Evolutionary conservation across 1,284 basidiomycete species (phyloP).

Genomic region (Trametes versicolor): DNA sequence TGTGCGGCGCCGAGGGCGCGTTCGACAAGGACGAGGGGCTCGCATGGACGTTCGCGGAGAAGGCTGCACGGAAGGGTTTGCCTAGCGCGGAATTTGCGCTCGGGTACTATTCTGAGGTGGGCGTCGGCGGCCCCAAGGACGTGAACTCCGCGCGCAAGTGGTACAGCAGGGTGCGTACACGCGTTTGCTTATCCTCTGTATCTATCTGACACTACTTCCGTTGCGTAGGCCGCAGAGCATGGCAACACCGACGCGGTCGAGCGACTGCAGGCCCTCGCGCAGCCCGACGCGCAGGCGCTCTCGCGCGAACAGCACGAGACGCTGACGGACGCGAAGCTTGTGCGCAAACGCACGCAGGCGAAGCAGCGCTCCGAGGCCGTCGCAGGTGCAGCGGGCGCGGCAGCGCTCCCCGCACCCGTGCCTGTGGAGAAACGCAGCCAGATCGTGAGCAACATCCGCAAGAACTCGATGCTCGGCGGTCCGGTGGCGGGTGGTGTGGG

Average conservation of each 20-base stretch:
- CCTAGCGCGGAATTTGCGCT: conserved; percentile 93
- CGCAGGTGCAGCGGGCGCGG: conserved; percentile 28
- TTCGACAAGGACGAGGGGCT: conserved; percentile 93
- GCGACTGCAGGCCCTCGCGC: conserved; percentile 76
- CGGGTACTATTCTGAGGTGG: conserved; percentile 92
- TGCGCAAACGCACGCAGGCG: conserved; percentile 86
- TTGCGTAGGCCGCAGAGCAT: conserved; percentile 72
- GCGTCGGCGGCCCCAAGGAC: conserved; percentile 76
- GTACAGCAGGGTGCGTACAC: conserved; percentile 64
- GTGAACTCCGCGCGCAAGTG: conserved; percentile 72
- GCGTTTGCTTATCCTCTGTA: neutral
- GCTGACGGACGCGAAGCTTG: conserved; percentile 82
- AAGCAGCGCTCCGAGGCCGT: conserved; percentile 70
- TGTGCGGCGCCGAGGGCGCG: conserved; percentile 83
- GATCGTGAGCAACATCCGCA: conserved; percentile 47
- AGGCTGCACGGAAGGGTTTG: conserved; percentile 84
- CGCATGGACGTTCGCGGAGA: conserved; percentile 92
- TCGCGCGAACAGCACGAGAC: conserved; percentile 84
- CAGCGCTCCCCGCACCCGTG: conserved; percentile 18
- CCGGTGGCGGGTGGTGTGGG: conserved; percentile 6
- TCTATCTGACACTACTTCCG: neutral
- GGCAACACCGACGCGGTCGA: conserved; percentile 85
- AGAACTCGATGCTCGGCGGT: conserved; percentile 40
- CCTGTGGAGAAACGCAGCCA: conserved; percentile 36
- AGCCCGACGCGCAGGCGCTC: conserved; percentile 66